Evolutionary conservation across 2,329 filamentous ascomycete genomes (phyloP), one percentile per base, ranked within the genome.

Genomic region (Arthrobotrys pseudoclavata): DNA sequence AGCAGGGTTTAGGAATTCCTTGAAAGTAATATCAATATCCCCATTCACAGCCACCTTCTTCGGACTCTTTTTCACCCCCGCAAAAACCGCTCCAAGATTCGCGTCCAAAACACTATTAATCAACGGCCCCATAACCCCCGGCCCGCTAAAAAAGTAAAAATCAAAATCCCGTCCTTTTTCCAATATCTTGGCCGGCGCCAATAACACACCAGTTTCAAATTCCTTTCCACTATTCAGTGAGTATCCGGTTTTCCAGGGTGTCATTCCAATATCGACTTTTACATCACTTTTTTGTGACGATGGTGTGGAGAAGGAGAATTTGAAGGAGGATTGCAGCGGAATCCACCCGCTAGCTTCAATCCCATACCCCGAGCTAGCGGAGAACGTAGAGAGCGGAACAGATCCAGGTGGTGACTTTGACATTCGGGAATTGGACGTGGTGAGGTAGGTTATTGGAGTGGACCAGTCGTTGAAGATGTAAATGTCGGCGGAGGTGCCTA

Each of bases 391-490:
- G 1, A 77, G 13, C 20, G 42, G 20, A 1, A 71, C 34, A 1
- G 61, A 55, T 2, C 40, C 45, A 12, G 74, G 74, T 3, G 74
- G 67, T 6, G 53, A 34, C 13, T 64, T 68, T 3, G 74, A 71
- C 74, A 77, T 77, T 10, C 47, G 47, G 5, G 61, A 52, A 12
- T 18, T 24, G n/a, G 67, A 45, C 47, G 22, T 63, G 0, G 48
- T 68, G 15, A 10, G 24, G 52, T 63, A 53, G 24, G 61, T 62
- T 45, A 71, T 52, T n/a, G 67, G n/a, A 4, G 3, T 22, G 0
- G 67, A 61, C 74, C 74, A 77, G 53, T 77, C 74, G 31, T 77
- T 77, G 53, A 77, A 68, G 18, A 71, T 42, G 37, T 77, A 77
- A 31, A 77, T 55, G n/a, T 77, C 74, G 20, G 74, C 74, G 1